Conservation (phyloP, 2,329 filamentous ascomycete genomes). For the Didymella lethalis region DNA sequence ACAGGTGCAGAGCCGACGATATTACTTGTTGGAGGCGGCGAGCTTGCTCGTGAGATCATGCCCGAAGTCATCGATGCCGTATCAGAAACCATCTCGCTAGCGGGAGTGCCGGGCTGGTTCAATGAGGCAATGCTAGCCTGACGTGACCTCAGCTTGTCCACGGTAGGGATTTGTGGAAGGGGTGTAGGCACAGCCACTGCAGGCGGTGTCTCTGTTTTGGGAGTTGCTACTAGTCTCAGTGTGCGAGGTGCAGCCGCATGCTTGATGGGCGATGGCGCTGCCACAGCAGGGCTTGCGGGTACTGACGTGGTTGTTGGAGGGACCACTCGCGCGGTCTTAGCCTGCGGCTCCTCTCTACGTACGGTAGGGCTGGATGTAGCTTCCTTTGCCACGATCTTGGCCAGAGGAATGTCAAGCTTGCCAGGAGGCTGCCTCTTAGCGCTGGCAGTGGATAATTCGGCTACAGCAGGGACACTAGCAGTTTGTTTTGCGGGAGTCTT, state of each 20-base stretch:
- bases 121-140: slow-evolving; percentile 64
- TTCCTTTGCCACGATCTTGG: slow-evolving; percentile 34
- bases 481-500: slow-evolving; percentile 25
- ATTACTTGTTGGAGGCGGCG: slow-evolving; percentile 67
- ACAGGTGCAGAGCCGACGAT: slow-evolving; percentile 74
- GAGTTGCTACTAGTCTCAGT: slow-evolving; percentile 72
- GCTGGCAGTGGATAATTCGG: slow-evolving; percentile 22
- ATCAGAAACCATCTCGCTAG: slow-evolving; percentile 78
- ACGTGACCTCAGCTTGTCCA: slow-evolving; percentile 57
- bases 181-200: slow-evolving; percentile 47
- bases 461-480: slow-evolving; percentile 18
- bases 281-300: slow-evolving; percentile 62
- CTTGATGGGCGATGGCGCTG: slow-evolving; percentile 55
- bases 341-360: slow-evolving; percentile 33
- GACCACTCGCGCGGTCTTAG: slow-evolving; percentile 36
- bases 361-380: slow-evolving; percentile 24
- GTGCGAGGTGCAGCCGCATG: slow-evolving; percentile 64
- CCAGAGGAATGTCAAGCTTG: slow-evolving; percentile 57
- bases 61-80: slow-evolving; percentile 77
- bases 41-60: slow-evolving; percentile 75
- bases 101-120: slow-evolving; percentile 74
- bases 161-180: slow-evolving; percentile 44
- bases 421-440: slow-evolving; percentile 54
- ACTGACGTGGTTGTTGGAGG: slow-evolving; percentile 59
- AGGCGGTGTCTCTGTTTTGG: slow-evolving; percentile 66